Evolutionary conservation across 2,329 filamentous ascomycete species (phyloP).

Genomic region (Hypoxylon sp.): DNA sequence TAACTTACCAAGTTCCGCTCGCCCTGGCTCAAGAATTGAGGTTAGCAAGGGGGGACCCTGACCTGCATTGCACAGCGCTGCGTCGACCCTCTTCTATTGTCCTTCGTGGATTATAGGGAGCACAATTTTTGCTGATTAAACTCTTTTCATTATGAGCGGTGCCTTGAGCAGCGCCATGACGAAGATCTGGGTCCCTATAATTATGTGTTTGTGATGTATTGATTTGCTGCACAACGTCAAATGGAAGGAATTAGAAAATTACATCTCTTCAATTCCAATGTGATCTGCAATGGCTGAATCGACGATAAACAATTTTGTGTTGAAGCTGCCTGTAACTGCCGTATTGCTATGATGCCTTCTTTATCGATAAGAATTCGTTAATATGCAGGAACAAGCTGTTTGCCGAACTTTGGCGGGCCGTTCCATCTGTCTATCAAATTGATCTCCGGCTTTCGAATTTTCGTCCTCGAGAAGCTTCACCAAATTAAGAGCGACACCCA

Average conservation of each 20-base stretch:
- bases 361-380: conserved; percentile 34
- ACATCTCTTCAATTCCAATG: neutral
- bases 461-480: conserved; percentile 30
- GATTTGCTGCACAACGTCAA: no score
- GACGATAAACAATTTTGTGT: neutral
- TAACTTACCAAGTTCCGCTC: conserved; percentile 58
- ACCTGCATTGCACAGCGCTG: conserved; percentile 73
- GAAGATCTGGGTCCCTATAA: conserved; percentile 50
- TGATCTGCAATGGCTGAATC: neutral
- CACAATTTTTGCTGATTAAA: conserved; percentile 56
- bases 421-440: conserved; percentile 20
- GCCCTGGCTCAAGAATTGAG: conserved; percentile 52
- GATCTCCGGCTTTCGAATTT: conserved; percentile 33
- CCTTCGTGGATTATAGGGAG: conserved; percentile 54
- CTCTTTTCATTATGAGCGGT: conserved; percentile 57
- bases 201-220: no score
- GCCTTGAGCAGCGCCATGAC: conserved; percentile 54
- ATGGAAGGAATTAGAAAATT: neutral
- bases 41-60: conserved; percentile 53
- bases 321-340: neutral
- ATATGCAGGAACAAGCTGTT: neutral
- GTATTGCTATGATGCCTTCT: neutral
- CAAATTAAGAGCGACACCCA: conserved; percentile 16
- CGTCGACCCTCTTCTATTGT: conserved; percentile 59
- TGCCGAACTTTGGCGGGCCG: conserved; percentile 11